Evolutionary conservation across 2,329 filamentous ascomycete genomes (phyloP), one percentile per base, ranked within the genome.

Genomic region (Stagonosporopsis rhizophila): DNA sequence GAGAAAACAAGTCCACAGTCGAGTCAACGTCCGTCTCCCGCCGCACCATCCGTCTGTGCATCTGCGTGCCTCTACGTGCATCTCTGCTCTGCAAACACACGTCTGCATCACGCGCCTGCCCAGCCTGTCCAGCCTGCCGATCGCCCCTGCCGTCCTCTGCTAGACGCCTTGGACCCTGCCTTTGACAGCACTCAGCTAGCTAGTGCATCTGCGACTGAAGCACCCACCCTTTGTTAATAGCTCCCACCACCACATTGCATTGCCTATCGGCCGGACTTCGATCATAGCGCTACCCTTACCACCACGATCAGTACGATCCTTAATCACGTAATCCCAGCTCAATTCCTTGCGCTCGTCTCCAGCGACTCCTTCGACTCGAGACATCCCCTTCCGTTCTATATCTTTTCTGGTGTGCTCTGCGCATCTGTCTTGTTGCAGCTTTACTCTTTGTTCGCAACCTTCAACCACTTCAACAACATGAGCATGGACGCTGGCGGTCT

Each of bases 401-500:
- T 71, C 70, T 65, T 69, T 73, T 56, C 52, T 32, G 50, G 62
- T 68, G 59, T 67, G 59, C 60, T 44, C 52, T 48, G 61, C 64
- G 61, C 71, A 66, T 48, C 64, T 65, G 25, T 64, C 62, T 71
- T 65, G 61, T 66, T 68, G 56, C 67, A 67, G 60, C 65, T 49
- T 71, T 69, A 70, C 64, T 52, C 67, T 69, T 69, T 70, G 60
- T 69, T 53, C 61, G 50, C 61, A 60, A 62, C 58, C 60, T 57
- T 63, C 65, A 54, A 61, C 63, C 60, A 64, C 55, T 59, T 60
- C 65, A 71, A 56, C 60, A 75, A 56, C 60, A 75, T 80, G 81
- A 83, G 81, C 79, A 89, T 96, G 89, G 90, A 96, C 94, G 89
- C 94, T 87, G 94, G 94, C 86, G 92, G 92, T 95, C 91, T 96